These are phyloP conservation scores for Marasmius fiardii DNA, from an alignment of 1,284 basidiomycete genomes.

Conservation along the genomic window DNA sequence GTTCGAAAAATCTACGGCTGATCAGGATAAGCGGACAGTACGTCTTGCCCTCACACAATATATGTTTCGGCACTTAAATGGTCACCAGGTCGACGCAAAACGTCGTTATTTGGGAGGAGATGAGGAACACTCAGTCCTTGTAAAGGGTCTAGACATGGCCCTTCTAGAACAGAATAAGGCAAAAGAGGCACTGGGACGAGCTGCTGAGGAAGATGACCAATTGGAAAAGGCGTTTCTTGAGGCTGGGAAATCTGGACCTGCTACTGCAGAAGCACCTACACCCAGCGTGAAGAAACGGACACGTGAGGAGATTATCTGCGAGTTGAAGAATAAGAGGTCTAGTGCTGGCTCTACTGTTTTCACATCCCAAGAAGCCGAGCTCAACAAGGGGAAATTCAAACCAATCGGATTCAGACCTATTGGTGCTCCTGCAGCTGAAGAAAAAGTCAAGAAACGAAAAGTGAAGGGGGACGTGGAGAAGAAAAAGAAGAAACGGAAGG, in stretches of 20 bases:
- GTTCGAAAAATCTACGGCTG: slow-evolving; percentile 64
- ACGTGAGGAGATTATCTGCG: slow-evolving; percentile 69
- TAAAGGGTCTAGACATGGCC: slow-evolving; percentile 88
- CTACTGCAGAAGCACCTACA: slow-evolving; percentile 21
- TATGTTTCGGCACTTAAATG: not conserved
- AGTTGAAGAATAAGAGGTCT: slow-evolving; percentile 58
- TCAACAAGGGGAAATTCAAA: slow-evolving; percentile 68
- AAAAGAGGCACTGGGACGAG: slow-evolving; percentile 41
- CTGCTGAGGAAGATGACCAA: slow-evolving; percentile 60
- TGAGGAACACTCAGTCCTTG: slow-evolving; percentile 78
- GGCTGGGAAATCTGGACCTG: slow-evolving; percentile 19
- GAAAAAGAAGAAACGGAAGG: slow-evolving; percentile 50
- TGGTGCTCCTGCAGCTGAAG: slow-evolving; percentile 35
- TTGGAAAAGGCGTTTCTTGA: slow-evolving; percentile 73
- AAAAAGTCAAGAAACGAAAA: slow-evolving; percentile 56
- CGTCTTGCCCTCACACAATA: slow-evolving; percentile 20
- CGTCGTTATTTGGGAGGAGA: slow-evolving; percentile 87
- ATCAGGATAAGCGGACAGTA: slow-evolving; percentile 58
- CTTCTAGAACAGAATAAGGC: slow-evolving; percentile 84
- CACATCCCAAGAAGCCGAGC: slow-evolving; percentile 34
- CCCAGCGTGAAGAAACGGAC: slow-evolving; percentile 58
- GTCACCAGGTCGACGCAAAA: slow-evolving; percentile 65
- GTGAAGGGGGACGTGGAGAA: slow-evolving; percentile 39
- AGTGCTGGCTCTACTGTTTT: slow-evolving; percentile 18
- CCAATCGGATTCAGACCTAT: slow-evolving; percentile 77